phyloP scores from a whole-genome alignment of 768 basidiomycete species.

The Termitomyces sp. region DNA sequence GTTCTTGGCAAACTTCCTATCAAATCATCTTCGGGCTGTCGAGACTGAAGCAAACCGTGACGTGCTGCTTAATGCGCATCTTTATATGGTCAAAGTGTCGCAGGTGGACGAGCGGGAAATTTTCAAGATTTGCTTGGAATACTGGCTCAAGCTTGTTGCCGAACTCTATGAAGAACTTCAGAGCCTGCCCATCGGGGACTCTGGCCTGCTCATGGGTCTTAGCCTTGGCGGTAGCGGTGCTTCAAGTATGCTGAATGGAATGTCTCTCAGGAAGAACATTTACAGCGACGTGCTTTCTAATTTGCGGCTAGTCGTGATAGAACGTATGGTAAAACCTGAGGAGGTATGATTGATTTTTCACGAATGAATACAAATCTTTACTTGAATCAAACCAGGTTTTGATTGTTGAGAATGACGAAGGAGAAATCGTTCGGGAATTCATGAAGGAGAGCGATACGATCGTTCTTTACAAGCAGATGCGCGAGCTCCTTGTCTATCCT shows the following conservation, averaged over 20 bases:
- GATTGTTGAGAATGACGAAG: conserved; percentile 98
- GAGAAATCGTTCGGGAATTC: conserved; percentile 98
- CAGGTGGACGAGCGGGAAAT: conserved; percentile 98
- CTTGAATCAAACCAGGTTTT: conserved; percentile 56
- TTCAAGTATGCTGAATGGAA: conserved; percentile 65
- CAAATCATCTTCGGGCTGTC: conserved; percentile 88
- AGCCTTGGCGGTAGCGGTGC: conserved; percentile 70
- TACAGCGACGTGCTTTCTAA: conserved; percentile 95
- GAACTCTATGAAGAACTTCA: conserved; percentile 98
- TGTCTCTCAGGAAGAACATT: conserved; percentile 86
- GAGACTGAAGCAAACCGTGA: conserved; percentile 89
- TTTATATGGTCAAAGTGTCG: conserved; percentile 97
- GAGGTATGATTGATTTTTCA: conserved; percentile 52
- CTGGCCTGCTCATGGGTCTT: conserved; percentile 82
- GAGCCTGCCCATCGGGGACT: conserved; percentile 82
- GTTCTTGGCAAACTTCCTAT: conserved; percentile 97
- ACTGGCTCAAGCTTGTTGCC: conserved; percentile 93
- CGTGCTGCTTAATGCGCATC: conserved; percentile 91
- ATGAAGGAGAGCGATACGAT: conserved; percentile 99
- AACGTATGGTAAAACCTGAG: conserved; percentile 99
- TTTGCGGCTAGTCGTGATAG: conserved; percentile 91
- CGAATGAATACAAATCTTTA: not conserved
- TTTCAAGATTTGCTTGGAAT: conserved; percentile 98
- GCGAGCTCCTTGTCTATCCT: conserved; percentile 94
- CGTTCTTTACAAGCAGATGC: conserved; percentile 98